Base-by-base conservation (phyloP, 2,329 filamentous ascomycete species). In the Sclerotiophoma versabilis region DNA sequence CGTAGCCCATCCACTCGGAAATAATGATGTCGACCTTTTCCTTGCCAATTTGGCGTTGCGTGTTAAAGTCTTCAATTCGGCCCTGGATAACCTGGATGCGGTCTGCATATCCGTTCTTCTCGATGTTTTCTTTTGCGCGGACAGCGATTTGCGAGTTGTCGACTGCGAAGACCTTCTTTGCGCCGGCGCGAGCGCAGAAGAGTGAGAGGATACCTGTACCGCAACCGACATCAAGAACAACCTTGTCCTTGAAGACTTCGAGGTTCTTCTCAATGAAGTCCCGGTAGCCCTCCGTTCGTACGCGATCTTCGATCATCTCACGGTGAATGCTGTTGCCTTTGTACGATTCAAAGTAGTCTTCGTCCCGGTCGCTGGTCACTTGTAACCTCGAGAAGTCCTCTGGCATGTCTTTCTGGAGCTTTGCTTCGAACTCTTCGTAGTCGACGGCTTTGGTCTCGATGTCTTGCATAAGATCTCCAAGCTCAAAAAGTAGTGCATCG, bases 1-100 rank as follows among this genome's bases (percentile, higher is more conserved):
- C 91, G 73, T 98, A 98, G 25, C 93, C 93, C 93, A 98, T 98
- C 93, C 93, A 98, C 75, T 98, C 93, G 55, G 91, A 96, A 57
- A 98, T 88, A 71, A 98, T 96, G 68, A 98, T 89, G 76, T 98
- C 93, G 38, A 97, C 93, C 69, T 93, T 81, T 23, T 67, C 60
- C 41, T 71, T 68, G 11, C 71, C 70, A 23, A 74, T 71, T 29
- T 68, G 54, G 30, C 68, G 49, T 90, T 92, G 19, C 92, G 82
- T 51, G 77, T 81, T 49, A 58, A 96, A 90, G 63, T 97, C 92
- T 74, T 98, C 93, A 57, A 97, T 90, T 69, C 91, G 91, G 30
- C 93, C 93, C 60, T 88, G 86, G 42, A 96, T 80, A 66, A 90
- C 92, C 72, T 88, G 92, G 68, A 98, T 92, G 20, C 83, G 81